phyloP scores from a whole-genome alignment of 768 basidiomycete species.

The Xerocomus spinulosus region DNA sequence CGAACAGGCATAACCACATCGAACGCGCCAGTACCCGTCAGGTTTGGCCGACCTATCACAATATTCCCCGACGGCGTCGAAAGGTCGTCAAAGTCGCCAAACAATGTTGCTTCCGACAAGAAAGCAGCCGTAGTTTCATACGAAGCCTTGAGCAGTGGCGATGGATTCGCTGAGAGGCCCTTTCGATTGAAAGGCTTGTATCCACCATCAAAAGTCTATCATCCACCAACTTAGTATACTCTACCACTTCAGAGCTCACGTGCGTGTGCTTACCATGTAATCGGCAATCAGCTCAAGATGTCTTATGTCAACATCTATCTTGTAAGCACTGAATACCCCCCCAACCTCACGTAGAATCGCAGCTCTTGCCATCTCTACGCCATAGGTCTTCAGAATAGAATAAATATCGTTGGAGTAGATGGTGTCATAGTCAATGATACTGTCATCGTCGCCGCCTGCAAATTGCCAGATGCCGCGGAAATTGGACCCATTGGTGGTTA shows the following conservation, averaged over 20 bases:
- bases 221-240: not conserved
- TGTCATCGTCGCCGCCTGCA: constrained; percentile 46
- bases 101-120: constrained; percentile 88
- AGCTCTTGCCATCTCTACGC: constrained; percentile 93
- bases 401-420: constrained; percentile 96
- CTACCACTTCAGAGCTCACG: not conserved
- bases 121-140: constrained; percentile 95
- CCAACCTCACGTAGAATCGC: constrained; percentile 89
- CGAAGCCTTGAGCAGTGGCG: constrained; percentile 95
- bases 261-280: constrained; percentile 77
- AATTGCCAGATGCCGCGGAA: constrained; percentile 85
- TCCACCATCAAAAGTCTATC: constrained; percentile 92
- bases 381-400: constrained; percentile 85
- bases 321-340: constrained; percentile 90
- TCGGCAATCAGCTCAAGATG: constrained; percentile 97
- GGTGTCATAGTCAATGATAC: constrained; percentile 68
- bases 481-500: constrained; percentile 92
- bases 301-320: constrained; percentile 89
- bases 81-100: constrained; percentile 94
- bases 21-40: constrained; percentile 94
- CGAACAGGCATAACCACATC: constrained; percentile 65
- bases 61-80: constrained; percentile 88
- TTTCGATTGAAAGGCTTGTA: constrained; percentile 98
- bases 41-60: constrained; percentile 81
- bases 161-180: constrained; percentile 88